phyloP scores from a whole-genome alignment of 352 stramenopile genomes.

The Salisapilia sapeloensis region DNA sequence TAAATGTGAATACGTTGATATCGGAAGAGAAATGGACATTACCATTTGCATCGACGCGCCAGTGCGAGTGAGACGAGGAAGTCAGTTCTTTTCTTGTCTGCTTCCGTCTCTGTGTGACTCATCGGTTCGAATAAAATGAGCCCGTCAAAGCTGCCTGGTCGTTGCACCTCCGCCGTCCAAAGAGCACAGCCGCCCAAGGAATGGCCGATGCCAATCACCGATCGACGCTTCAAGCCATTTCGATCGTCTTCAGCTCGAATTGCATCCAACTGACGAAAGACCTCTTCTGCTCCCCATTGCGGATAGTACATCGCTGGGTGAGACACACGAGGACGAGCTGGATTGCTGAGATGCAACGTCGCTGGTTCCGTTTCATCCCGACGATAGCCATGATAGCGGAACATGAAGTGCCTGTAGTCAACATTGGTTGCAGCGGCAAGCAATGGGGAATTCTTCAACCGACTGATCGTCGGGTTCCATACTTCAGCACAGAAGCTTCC shows the following conservation, averaged over 20 bases:
- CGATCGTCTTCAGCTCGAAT: slow-evolving; percentile 7
- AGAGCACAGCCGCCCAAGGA: slow-evolving; percentile 22
- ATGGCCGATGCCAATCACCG: slow-evolving; percentile 22
- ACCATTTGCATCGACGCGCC: slow-evolving; percentile 13
- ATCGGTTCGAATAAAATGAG: slow-evolving; percentile 27
- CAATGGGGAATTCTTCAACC: slow-evolving; percentile 8
- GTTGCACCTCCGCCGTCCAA: slow-evolving; percentile 14
- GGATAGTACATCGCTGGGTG: slow-evolving; percentile 7
- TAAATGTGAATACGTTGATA: not conserved
- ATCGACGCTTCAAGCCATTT: slow-evolving; percentile 1
- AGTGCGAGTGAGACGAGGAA: slow-evolving; percentile 14
- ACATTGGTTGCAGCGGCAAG: slow-evolving; percentile 11
- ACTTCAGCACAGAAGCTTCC: slow-evolving; percentile 20
- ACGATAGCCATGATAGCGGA: slow-evolving; percentile 15
- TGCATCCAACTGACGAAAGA: slow-evolving; percentile 7
- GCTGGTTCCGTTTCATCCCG: slow-evolving; percentile 11
- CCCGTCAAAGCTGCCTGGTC: slow-evolving; percentile 21
- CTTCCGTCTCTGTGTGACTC: slow-evolving; percentile 1
- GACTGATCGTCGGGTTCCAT: slow-evolving; percentile 20
- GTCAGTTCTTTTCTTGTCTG: slow-evolving; percentile 6
- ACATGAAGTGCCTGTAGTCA: slow-evolving; percentile 16
- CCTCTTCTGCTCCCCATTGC: slow-evolving; percentile 6
- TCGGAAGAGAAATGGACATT: not conserved
- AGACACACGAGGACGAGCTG: slow-evolving; percentile 7
- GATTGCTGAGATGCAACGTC: slow-evolving; percentile 4